A percentile compares a stretch with the other conserved stretches of the same genome.
phyloP scores from a whole-genome alignment of 768 basidiomycete genomes.

The Rhodotorula kratochvilovae region DNA sequence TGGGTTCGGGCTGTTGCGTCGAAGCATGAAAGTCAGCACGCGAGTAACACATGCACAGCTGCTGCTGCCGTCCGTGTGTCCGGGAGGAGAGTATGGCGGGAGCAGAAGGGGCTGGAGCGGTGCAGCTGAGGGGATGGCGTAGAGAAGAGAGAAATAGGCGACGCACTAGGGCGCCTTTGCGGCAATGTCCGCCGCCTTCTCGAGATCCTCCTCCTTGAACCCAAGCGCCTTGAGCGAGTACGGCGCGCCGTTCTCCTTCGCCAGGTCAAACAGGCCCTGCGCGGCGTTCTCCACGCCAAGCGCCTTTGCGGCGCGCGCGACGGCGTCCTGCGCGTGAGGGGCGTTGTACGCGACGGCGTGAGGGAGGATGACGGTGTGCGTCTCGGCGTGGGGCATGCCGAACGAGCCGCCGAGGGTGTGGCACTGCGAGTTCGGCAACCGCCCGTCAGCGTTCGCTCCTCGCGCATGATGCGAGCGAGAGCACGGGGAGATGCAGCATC shows the following conservation, averaged over 20 bases:
- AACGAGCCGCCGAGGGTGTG: conserved; percentile 50
- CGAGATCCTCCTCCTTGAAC: conserved; percentile 51
- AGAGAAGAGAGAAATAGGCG: neutral
- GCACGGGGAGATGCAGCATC: neutral
- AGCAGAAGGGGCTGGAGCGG: too few species aligned
- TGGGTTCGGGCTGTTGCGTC: conserved; percentile 46
- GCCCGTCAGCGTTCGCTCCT: neutral
- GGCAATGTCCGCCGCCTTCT: conserved; percentile 50
- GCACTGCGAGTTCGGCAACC: neutral
- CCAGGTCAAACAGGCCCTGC: conserved; percentile 44
- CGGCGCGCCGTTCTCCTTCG: conserved; percentile 46
- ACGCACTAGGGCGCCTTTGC: conserved; percentile 47
- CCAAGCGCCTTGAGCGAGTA: conserved; percentile 48
- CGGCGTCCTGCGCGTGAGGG: conserved; percentile 46
- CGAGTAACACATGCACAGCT: too few species aligned
- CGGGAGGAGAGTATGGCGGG: too few species aligned
- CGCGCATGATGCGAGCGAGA: too few species aligned
- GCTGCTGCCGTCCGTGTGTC: too few species aligned
- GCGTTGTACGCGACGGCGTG: conserved; percentile 52
- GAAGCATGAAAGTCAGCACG: neutral
- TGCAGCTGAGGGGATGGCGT: too few species aligned
- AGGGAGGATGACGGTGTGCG: conserved; percentile 52
- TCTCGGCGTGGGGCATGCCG: conserved; percentile 52
- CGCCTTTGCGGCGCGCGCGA: conserved; percentile 47
- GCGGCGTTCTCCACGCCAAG: conserved; percentile 45